phyloP scores from a whole-genome alignment of 225 moss, liverwort and hornwort species.

The Marchantia polymorpha region DNA sequence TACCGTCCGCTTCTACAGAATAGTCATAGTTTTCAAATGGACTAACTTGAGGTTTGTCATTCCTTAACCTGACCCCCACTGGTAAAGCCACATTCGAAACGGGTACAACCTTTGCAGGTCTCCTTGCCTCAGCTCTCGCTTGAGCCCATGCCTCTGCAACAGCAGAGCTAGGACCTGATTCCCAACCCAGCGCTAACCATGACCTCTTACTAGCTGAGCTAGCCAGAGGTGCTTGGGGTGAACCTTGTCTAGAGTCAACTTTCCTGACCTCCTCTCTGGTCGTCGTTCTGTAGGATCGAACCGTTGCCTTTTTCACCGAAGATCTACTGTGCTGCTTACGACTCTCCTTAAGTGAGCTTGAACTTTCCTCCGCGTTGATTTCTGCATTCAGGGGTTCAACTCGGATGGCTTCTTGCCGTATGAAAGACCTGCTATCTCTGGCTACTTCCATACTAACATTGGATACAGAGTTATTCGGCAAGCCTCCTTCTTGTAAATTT shows the following conservation, averaged over 20 bases:
- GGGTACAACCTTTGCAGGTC: conserved; percentile 21
- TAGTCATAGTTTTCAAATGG: conserved; percentile 26
- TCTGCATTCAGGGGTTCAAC: conserved; percentile 5
- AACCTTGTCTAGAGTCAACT: conserved; percentile 17
- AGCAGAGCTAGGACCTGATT: conserved; percentile 56
- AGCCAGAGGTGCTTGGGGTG: conserved; percentile 19
- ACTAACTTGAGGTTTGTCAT: conserved; percentile 1
- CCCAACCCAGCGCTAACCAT: conserved; percentile 40
- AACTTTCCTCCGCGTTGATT: neutral
- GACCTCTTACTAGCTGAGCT: conserved; percentile 27
- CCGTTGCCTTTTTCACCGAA: conserved; percentile 24
- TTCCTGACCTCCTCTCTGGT: conserved; percentile 24
- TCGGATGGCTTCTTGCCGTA: conserved; percentile 6
- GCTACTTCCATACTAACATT: neutral
- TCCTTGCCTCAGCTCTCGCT: conserved; percentile 43
- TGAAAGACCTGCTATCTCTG: conserved; percentile 16
- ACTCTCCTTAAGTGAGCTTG: conserved; percentile 19
- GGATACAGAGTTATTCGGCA: neutral
- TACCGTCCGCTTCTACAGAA: conserved; percentile 28
- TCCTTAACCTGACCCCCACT: conserved; percentile 32
- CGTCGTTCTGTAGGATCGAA: conserved; percentile 21
- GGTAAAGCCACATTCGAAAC: conserved; percentile 27
- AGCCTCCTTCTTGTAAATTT: conserved; percentile 14
- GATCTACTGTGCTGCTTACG: conserved; percentile 10
- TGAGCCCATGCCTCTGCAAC: conserved; percentile 56